Percentiles rank a stretch among this genome's conserved stretches.
Evolutionary conservation across 495 filamentous ascomycete species (phyloP).

Genomic region (Neurospora intermedia): DNA sequence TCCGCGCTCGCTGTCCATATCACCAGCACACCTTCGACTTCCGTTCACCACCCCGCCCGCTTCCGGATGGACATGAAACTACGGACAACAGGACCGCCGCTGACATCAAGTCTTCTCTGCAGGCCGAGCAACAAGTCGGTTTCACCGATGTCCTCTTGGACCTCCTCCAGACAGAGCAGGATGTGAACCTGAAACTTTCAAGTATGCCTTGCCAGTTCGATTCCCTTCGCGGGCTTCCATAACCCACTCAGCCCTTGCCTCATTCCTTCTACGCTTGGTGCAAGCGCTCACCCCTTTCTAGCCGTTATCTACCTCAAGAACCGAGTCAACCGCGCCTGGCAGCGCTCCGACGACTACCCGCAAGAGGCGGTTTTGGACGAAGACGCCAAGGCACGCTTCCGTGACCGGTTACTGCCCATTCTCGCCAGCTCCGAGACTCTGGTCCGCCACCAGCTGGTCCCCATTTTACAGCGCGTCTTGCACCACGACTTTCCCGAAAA

Average conservation of each 20-base stretch:
- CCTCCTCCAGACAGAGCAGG: constrained; percentile 79
- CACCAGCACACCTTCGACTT: not conserved
- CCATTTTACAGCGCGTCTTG: constrained; percentile 88
- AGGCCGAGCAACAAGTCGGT: constrained; percentile 87
- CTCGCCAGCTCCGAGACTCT: constrained; percentile 68
- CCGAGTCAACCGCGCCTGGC: constrained; percentile 84
- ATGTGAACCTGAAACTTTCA: constrained; percentile 71
- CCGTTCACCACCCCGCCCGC: not conserved
- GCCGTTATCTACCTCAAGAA: constrained; percentile 98
- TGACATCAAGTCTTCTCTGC: constrained; percentile 1
- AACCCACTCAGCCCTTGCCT: constrained; percentile 9
- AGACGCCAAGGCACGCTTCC: constrained; percentile 77
- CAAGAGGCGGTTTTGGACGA: constrained; percentile 64
- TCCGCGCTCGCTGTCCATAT: not conserved
- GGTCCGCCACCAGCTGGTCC: constrained; percentile 83
- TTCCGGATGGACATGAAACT: not conserved
- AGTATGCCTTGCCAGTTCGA: constrained; percentile 45
- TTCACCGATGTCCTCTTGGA: constrained; percentile 87
- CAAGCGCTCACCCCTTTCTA: constrained; percentile 26
- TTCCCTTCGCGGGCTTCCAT: constrained; percentile 1
- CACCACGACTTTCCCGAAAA: constrained; percentile 87
- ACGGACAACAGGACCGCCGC: not conserved
- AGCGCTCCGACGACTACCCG: constrained; percentile 59
- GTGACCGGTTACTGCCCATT: constrained; percentile 77
- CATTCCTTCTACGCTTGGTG: not conserved